Conservation (phyloP, 768 basidiomycete species). For the Kwoniella botswanensis region DNA sequence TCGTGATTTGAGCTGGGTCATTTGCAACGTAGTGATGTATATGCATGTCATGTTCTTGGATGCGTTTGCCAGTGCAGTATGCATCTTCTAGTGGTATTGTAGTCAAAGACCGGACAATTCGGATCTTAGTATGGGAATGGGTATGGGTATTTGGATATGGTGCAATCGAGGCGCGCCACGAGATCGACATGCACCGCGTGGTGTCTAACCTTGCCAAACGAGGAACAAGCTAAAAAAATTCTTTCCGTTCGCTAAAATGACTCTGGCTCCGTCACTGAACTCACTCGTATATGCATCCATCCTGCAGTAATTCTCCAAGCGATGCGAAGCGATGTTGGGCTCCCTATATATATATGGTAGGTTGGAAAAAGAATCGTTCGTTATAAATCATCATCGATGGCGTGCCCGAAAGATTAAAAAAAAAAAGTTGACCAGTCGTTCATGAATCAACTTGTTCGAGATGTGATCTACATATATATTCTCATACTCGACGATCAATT, state of each 20-base stretch:
- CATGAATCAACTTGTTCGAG: neutral
- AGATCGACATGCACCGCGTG: neutral
- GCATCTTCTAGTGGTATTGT: neutral
- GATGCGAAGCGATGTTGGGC: conserved; percentile 2
- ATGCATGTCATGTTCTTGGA: no score
- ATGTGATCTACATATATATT: neutral
- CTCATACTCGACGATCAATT: neutral
- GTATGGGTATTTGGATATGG: neutral
- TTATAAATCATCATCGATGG: conserved; percentile 1
- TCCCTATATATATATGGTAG: neutral
- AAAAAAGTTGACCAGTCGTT: neutral
- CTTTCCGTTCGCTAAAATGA: neutral
- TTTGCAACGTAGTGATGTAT: neutral
- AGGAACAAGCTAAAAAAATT: neutral
- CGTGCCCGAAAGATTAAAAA: neutral
- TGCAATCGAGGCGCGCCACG: neutral
- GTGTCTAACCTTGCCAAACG: neutral
- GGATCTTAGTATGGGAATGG: no score
- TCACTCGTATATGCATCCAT: no score
- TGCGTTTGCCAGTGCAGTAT: neutral
- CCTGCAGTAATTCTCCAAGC: neutral
- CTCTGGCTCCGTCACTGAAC: no score
- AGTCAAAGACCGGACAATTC: neutral
- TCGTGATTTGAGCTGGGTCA: neutral
- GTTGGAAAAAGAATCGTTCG: neutral